phyloP scores from a whole-genome alignment of 1,139 yeast species.

The Lizanozyma gosingica region DNA sequence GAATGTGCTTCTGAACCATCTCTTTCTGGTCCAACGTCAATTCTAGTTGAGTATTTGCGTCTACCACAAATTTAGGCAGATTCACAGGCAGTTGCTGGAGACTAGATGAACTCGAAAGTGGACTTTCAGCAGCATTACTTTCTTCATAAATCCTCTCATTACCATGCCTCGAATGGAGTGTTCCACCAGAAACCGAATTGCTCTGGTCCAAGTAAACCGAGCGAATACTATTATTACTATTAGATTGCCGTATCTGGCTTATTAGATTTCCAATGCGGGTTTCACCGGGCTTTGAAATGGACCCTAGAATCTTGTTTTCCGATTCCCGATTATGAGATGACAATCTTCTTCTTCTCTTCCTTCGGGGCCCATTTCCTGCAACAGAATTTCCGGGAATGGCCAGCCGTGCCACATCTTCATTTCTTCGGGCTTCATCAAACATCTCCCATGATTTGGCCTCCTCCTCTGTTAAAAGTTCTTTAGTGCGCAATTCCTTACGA shows the following conservation, averaged over 20 bases:
- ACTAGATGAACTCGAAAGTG: not conserved
- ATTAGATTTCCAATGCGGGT: slow-evolving; percentile 18
- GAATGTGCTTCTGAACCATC: slow-evolving; percentile 43
- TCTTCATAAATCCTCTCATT: too few relatives aligned
- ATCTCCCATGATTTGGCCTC: slow-evolving; percentile 33
- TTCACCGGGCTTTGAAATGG: too few relatives aligned
- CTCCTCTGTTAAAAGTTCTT: slow-evolving; percentile 23
- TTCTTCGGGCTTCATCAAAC: slow-evolving; percentile 23
- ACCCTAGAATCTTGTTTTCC: too few relatives aligned
- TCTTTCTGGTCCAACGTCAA: slow-evolving; percentile 38
- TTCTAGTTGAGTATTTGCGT: slow-evolving; percentile 7
- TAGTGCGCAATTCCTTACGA: slow-evolving; percentile 26
- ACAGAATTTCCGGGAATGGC: not conserved
- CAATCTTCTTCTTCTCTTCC: slow-evolving; percentile 14
- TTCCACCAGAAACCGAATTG: not conserved
- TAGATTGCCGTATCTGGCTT: slow-evolving; percentile 10
- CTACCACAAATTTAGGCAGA: too few relatives aligned
- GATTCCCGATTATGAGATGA: too few relatives aligned
- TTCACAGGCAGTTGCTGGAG: not conserved
- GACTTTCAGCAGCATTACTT: not conserved
- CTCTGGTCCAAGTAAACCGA: not conserved
- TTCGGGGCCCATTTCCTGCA: slow-evolving; percentile 1
- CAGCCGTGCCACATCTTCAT: slow-evolving; percentile 1
- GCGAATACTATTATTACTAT: not conserved
- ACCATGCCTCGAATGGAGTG: too few relatives aligned